Percentiles rank a stretch among this genome's conserved stretches.
These are phyloP conservation scores for Phytopythium mirpurense DNA, from an alignment of 352 stramenopile genomes.

Conservation along the genomic window DNA sequence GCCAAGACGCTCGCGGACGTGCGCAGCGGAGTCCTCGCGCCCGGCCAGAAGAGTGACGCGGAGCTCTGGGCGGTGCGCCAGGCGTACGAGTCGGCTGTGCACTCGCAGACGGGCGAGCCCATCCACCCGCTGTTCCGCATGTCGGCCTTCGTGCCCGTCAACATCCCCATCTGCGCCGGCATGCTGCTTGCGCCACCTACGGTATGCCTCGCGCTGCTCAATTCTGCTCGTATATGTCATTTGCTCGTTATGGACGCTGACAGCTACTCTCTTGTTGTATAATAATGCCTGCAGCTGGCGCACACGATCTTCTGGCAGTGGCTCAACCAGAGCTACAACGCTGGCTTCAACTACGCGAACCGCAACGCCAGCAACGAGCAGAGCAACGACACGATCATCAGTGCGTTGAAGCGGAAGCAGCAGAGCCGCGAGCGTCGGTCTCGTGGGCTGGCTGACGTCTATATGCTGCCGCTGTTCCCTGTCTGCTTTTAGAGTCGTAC, in stretches of 20 bases:
- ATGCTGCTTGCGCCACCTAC: constrained; percentile 80
- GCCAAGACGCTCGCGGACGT: constrained; percentile 50
- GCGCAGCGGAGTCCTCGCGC: constrained; percentile 40
- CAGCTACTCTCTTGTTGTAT: too few species aligned
- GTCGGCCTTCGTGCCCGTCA: constrained; percentile 81
- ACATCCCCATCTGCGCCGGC: constrained; percentile 83
- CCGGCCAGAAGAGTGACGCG: constrained; percentile 41
- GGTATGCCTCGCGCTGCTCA: constrained; percentile 26
- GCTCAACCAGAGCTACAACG: constrained; percentile 89
- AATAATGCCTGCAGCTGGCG: too few species aligned
- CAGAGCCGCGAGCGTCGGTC: too few species aligned
- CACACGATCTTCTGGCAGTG: constrained; percentile 89
- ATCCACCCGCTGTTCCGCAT: constrained; percentile 65
- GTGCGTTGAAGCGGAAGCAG: too few species aligned
- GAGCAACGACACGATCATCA: constrained; percentile 68
- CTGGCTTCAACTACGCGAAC: constrained; percentile 88
- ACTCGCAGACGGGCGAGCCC: constrained; percentile 80
- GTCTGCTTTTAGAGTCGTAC: constrained; percentile 54
- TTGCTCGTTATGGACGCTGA: background rate
- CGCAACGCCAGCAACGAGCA: constrained; percentile 80
- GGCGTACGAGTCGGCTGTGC: constrained; percentile 71
- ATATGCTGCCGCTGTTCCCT: background rate
- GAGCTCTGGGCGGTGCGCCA: constrained; percentile 77
- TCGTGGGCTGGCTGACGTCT: background rate
- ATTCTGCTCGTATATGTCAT: too few species aligned